Evolutionary conservation across 352 stramenopile species (phyloP), one percentile per base, ranked within the genome.

Genomic region (Globisporangium polare): DNA sequence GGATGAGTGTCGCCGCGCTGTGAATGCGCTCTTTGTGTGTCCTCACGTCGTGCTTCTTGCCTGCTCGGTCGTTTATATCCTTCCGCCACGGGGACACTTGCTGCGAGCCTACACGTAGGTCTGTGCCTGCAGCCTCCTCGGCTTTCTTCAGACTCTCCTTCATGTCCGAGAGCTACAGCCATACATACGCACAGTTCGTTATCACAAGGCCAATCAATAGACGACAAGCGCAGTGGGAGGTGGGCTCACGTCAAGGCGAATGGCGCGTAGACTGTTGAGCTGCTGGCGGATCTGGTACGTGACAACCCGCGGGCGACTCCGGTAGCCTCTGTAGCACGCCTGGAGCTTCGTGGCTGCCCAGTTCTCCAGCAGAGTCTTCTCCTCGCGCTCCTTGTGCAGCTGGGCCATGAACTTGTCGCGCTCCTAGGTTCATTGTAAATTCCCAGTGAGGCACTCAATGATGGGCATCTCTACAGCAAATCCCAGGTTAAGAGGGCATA

Each of bases 291-390:
- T 70, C 49, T 78, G 67, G 54, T 87, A 89, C n/a, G 69, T 64
- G 20, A 79, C 41, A 3, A 67, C 58, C 0, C 72, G 70, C 2
- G 82, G 79, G 2, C 82, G 82, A 13, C 55, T 72, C 0, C 71
- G 63, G 54, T 77, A 88, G 2, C 82, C 78, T 5, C 80, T 69
- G 53, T 80, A 91, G 58, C 70, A 80, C 5, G 80, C 72, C 51
- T 91, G 82, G 60, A 91, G 89, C 39, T 75, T 82, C 9, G 70
- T 89, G 5, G 77, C 76, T 5, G 82, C 82, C 82, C 82, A 91
- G 17, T 50, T 66, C 27, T 91, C 82, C 0, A 88, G 67, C 27
- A 64, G 41, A 0, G 52, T 17, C 31, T 89, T 89, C 29, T 84
- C 75, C 1, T 73, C 61, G 6, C 80, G 72, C 45, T 91, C 82